phyloP scores from a whole-genome alignment of 306 rosid species.

The Cicer pinnatifidum region DNA sequence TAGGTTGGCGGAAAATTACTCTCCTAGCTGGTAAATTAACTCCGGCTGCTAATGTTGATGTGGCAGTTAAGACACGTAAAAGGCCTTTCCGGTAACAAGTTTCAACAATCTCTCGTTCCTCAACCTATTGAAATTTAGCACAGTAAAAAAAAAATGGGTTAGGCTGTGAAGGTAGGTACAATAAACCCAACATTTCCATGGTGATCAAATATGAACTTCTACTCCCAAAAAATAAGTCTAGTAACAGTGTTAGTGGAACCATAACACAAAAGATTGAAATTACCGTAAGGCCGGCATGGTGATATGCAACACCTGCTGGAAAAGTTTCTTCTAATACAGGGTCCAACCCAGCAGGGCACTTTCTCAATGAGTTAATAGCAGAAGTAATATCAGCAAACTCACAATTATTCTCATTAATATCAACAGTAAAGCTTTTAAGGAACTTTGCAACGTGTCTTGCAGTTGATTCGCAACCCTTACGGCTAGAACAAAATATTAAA shows the following conservation, averaged over 20 bases:
- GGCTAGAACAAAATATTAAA: constrained; percentile 91
- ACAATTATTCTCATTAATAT: constrained; percentile 53
- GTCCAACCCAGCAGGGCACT: constrained; percentile 91
- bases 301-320: constrained; percentile 93
- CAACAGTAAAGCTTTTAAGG: constrained; percentile 62
- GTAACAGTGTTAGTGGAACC: constrained; percentile 19
- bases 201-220: constrained; percentile 38
- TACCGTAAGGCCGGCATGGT: constrained; percentile 99
- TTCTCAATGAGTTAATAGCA: constrained; percentile 76
- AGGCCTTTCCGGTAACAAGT: constrained; percentile 94
- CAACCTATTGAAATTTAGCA: constrained; percentile 63
- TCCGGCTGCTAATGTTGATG: constrained; percentile 98
- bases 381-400: constrained; percentile 69
- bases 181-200: constrained; percentile 37
- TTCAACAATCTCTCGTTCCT: constrained; percentile 94
- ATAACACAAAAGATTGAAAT: constrained; percentile 37
- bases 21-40: constrained; percentile 97
- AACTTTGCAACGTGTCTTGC: constrained; percentile 85
- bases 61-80: constrained; percentile 90
- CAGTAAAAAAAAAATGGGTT: constrained; percentile 29
- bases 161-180: constrained; percentile 23
- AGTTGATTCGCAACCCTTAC: constrained; percentile 98
- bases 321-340: constrained; percentile 85
- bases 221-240: neutral
- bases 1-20: constrained; percentile 95